Evolutionary conservation across 352 stramenopile genomes (phyloP), one percentile per base, ranked within the genome.

Genomic region (Pythium sukuiense): DNA sequence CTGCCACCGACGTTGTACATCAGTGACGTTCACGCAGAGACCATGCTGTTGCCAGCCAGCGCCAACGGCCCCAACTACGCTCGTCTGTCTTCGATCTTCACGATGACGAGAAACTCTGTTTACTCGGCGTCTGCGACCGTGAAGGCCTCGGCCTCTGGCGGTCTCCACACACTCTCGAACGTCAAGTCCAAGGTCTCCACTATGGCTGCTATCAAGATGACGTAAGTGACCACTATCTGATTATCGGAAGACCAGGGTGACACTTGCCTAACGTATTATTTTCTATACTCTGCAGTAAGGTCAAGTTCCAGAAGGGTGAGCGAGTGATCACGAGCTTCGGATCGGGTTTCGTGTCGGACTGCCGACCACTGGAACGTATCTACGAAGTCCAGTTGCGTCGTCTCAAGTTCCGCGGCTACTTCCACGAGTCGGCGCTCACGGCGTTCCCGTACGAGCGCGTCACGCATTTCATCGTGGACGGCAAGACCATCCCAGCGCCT

Each of bases 401-500:
- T 3, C 76, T 93, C 32, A 81, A 84, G 62, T 82, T 85, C 56
- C 76, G 65, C 2, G 87, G 83, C 8, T 92, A 80, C 63, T 95
- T 93, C 54, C 82, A 93, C 74, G 87, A 95, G 55, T 64, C 74
- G 9, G 79, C 70, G 30, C 59, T 95, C 32, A 61, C 71, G 54
- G 65, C 73, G 24, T 95, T 95, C 69, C 87, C 87, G n/a, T 95
- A 95, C 46, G 84, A 95, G 35, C 82, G 83, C 41, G 87, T 92
- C 30, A 93, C 87, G 55, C 87, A 95, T 52, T 87, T 95, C 62
- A 83, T 93, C n/a, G 83, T 95, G 46, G 83, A 92, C 41, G 84
- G 84, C 45, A 80, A 79, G 33, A 89, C 82, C 41, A 83, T 90
- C 52, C 80, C 72, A 26, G 81, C 81, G 18, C 84, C 82, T 0